Evolutionary conservation across 805 yeast genomes (phyloP).

Genomic region (Lachancea waltii): DNA sequence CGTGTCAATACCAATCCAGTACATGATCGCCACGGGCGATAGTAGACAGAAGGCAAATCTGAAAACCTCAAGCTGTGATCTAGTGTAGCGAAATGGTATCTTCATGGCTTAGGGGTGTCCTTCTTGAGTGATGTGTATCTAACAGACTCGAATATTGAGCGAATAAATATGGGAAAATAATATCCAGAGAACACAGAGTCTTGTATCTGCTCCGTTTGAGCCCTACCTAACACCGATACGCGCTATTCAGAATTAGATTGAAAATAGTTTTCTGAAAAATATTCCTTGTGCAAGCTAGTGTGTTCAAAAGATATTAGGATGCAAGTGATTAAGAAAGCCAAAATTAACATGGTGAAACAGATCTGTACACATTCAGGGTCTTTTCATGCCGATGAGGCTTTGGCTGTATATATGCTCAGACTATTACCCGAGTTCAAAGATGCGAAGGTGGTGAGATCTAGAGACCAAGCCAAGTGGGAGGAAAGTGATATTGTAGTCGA

Average conservation of each 20-base stretch:
- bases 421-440: constrained; percentile 60
- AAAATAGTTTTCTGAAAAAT: constrained; percentile 1
- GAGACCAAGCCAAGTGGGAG: constrained; percentile 80
- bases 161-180: too few relatives aligned
- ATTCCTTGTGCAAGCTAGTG: background rate
- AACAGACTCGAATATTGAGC: too few relatives aligned
- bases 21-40: constrained; percentile 88
- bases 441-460: constrained; percentile 71
- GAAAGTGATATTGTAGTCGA: constrained; percentile 88
- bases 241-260: background rate
- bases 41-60: constrained; percentile 75
- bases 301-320: constrained; percentile 3
- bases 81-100: constrained; percentile 33
- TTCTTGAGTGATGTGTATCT: background rate
- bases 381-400: constrained; percentile 94
- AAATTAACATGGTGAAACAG: constrained; percentile 32
- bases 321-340: constrained; percentile 16
- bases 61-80: constrained; percentile 50
- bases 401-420: constrained; percentile 83
- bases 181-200: too few relatives aligned
- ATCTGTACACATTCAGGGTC: constrained; percentile 91
- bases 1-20: constrained; percentile 85
- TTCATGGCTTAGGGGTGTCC: constrained; percentile 3
- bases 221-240: too few relatives aligned
- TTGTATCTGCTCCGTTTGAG: background rate